These are phyloP conservation scores for Paracorniculantispora psalliotae DNA, from an alignment of 2,329 filamentous ascomycete genomes.

Conservation along the genomic window DNA sequence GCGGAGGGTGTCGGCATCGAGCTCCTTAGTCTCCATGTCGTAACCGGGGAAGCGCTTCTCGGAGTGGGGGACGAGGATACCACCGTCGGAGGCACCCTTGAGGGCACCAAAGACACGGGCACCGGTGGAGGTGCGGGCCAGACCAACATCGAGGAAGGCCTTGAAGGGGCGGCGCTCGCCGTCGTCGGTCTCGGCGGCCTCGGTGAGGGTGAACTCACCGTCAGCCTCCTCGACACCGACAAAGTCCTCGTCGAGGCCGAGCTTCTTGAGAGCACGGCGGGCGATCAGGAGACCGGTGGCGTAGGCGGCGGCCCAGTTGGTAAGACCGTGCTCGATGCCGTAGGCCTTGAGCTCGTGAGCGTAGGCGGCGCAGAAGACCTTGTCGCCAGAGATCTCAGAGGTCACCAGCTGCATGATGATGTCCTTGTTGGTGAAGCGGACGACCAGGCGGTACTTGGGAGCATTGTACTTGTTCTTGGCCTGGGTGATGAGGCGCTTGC, in stretches of 20 bases:
- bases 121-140: slow-evolving; percentile 94
- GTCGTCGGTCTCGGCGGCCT: slow-evolving; percentile 86
- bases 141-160: slow-evolving; percentile 96
- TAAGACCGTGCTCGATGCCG: slow-evolving; percentile 96
- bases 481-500: slow-evolving; percentile 99
- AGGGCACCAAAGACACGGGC: slow-evolving; percentile 98
- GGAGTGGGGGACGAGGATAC: slow-evolving; percentile 94
- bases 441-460: slow-evolving; percentile 98
- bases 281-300: slow-evolving; percentile 94
- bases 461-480: slow-evolving; percentile 99
- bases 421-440: slow-evolving; percentile 99
- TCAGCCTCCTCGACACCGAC: slow-evolving; percentile 93
- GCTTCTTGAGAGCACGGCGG: slow-evolving; percentile 95
- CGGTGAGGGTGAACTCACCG: slow-evolving; percentile 93
- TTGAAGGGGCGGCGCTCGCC: slow-evolving; percentile 98
- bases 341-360: slow-evolving; percentile 97
- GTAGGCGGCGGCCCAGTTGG: slow-evolving; percentile 99
- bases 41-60: slow-evolving; percentile 99
- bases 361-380: slow-evolving; percentile 90
- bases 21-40: slow-evolving; percentile 97
- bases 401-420: slow-evolving; percentile 97
- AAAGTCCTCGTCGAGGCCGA: slow-evolving; percentile 90
- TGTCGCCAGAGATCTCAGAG: slow-evolving; percentile 96
- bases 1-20: slow-evolving; percentile 92
- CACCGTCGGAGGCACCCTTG: slow-evolving; percentile 99